These are phyloP conservation scores for Carallia pectinifolia DNA, from an alignment of 345 rosid genomes.

Conservation along the genomic window DNA sequence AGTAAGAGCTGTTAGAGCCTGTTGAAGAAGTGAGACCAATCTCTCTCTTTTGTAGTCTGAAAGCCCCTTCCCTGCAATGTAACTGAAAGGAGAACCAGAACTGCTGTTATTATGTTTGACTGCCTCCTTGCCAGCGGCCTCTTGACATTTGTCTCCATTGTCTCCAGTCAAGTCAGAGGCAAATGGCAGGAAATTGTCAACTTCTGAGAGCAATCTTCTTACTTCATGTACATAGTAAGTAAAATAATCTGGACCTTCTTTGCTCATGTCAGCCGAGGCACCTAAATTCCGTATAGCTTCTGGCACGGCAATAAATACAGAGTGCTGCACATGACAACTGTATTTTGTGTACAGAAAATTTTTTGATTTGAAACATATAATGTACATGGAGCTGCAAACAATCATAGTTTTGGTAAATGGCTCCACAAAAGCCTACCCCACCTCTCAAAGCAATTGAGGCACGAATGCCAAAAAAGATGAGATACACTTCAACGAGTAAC, in stretches of 20 bases:
- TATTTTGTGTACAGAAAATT: no score
- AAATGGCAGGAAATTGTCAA: conserved; percentile 23
- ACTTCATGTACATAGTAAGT: conserved; percentile 38
- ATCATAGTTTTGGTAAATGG: no score
- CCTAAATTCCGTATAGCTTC: conserved; percentile 5
- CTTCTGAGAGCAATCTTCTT: conserved; percentile 37
- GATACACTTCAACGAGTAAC: no score
- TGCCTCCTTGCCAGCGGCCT: no score
- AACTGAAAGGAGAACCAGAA: conserved; percentile 22
- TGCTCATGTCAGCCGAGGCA: conserved; percentile 20
- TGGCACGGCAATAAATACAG: conserved; percentile 22
- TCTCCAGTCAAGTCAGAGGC: conserved; percentile 16
- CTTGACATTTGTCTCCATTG: conserved; percentile 1
- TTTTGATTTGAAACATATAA: no score
- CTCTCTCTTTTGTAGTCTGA: conserved; percentile 43
- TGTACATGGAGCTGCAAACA: no score
- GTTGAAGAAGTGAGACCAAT: conserved; percentile 47
- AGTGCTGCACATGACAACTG: conserved; percentile 12
- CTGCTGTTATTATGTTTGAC: background rate
- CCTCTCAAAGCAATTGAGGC: no score
- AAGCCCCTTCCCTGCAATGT: conserved; percentile 37
- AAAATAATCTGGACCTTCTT: conserved; percentile 45
- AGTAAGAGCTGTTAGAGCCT: conserved; percentile 39
- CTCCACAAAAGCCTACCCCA: no score
- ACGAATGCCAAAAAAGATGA: no score